Conservation (phyloP, 169 alveolate genomes). For the Cryptosporidium xiaoi region DNA sequence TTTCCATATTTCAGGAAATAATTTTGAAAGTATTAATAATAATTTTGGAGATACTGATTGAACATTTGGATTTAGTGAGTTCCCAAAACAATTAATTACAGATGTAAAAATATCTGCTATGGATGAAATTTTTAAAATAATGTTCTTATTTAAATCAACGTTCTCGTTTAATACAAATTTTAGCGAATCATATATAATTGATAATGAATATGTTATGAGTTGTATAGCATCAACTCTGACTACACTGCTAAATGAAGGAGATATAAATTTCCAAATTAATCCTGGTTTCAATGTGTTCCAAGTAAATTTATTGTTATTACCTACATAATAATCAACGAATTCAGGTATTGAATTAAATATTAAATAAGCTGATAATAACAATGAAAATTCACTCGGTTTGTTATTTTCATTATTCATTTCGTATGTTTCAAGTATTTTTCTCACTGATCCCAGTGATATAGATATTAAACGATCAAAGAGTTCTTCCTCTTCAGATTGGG, state of each 20-base stretch:
- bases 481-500: constrained; percentile 54
- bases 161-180: background rate
- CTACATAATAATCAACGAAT: no score
- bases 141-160: background rate
- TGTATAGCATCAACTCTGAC: constrained; percentile 57
- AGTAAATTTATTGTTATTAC: background rate
- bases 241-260: constrained; percentile 23
- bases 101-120: background rate
- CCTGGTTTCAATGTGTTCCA: constrained; percentile 27
- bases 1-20: constrained; percentile 50
- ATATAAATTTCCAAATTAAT: constrained; percentile 41
- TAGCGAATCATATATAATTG: background rate
- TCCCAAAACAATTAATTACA: constrained; percentile 21
- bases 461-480: constrained; percentile 46
- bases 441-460: constrained; percentile 25
- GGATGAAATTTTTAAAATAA: background rate
- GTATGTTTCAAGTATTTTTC: constrained; percentile 6
- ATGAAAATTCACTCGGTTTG: background rate
- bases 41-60: constrained; percentile 44
- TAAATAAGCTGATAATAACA: constrained; percentile 9
- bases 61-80: constrained; percentile 18
- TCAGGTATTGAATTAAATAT: constrained; percentile 13
- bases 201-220: constrained; percentile 8
- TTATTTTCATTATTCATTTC: background rate
- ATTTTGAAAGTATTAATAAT: background rate